A percentile compares a stretch with the other conserved stretches of the same genome.
These are phyloP conservation scores for Yamadazyma epiphylla DNA, from an alignment of 1,139 yeast genomes.

Conservation along the genomic window DNA sequence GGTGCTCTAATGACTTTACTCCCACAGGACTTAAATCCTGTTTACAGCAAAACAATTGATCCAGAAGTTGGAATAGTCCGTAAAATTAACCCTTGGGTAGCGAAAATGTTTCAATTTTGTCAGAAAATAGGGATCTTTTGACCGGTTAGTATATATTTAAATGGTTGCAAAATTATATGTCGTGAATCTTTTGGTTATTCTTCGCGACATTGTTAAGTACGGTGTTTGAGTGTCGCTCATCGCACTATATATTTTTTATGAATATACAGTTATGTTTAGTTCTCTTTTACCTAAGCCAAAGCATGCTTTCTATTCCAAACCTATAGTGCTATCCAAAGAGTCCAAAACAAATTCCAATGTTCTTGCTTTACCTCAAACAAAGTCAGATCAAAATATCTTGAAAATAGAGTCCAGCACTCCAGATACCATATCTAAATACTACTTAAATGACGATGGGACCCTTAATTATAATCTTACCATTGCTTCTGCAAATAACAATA, in stretches of 20 bases:
- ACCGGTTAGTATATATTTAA: too few species aligned
- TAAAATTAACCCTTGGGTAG: conserved; percentile 12
- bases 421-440: conserved; percentile 14
- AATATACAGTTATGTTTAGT: conserved; percentile 24
- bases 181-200: conserved; percentile 1
- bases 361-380: conserved; percentile 6
- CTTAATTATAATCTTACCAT: conserved; percentile 26
- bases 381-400: neutral
- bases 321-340: conserved; percentile 4
- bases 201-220: conserved; percentile 1
- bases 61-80: conserved; percentile 12
- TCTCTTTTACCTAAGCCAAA: conserved; percentile 30
- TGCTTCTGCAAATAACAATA: conserved; percentile 10
- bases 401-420: conserved; percentile 1
- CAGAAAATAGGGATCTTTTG: conserved; percentile 33
- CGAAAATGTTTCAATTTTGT: conserved; percentile 25
- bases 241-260: neutral
- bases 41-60: conserved; percentile 23
- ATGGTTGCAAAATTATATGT: neutral
- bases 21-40: conserved; percentile 14
- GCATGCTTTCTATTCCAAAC: conserved; percentile 15
- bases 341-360: conserved; percentile 1
- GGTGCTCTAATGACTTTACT: conserved; percentile 12
- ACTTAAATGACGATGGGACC: conserved; percentile 25
- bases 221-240: neutral